phyloP scores from a whole-genome alignment of 305 asterid genomes.

The Solanum hybrid region DNA sequence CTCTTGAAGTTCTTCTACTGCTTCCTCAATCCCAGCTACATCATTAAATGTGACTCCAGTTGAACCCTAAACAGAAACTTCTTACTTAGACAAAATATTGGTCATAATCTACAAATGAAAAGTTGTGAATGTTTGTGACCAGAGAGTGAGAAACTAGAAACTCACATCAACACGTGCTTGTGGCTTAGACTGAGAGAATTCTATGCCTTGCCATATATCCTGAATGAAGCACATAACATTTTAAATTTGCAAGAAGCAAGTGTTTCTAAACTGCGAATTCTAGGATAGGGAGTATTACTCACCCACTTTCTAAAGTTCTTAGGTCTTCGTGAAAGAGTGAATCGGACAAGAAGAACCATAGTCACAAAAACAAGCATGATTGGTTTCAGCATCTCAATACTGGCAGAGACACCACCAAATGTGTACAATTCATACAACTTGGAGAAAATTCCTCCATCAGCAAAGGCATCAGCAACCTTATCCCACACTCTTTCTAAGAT shows the following conservation, averaged over 20 bases:
- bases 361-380: slow-evolving; percentile 57
- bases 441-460: slow-evolving; percentile 59
- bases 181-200: slow-evolving; percentile 90
- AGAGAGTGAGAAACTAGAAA: slow-evolving; percentile 11
- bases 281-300: slow-evolving; percentile 19
- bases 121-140: neutral
- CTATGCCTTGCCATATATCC: slow-evolving; percentile 99
- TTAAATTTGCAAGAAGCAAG: slow-evolving; percentile 6
- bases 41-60: slow-evolving; percentile 88
- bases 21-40: slow-evolving; percentile 97
- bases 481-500: slow-evolving; percentile 62
- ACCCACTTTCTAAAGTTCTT: slow-evolving; percentile 94
- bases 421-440: slow-evolving; percentile 46
- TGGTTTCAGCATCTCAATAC: slow-evolving; percentile 66
- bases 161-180: slow-evolving; percentile 99
- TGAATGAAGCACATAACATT: slow-evolving; percentile 29
- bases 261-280: neutral
- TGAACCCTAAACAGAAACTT: slow-evolving; percentile 57
- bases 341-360: slow-evolving; percentile 86
- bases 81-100: slow-evolving; percentile 1
- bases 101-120: neutral
- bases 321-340: slow-evolving; percentile 90
- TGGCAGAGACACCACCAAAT: slow-evolving; percentile 68
- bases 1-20: slow-evolving; percentile 98
- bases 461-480: slow-evolving; percentile 45